Conservation (phyloP, 2,329 filamentous ascomycete species). For the Teratosphaeria viscida region DNA sequence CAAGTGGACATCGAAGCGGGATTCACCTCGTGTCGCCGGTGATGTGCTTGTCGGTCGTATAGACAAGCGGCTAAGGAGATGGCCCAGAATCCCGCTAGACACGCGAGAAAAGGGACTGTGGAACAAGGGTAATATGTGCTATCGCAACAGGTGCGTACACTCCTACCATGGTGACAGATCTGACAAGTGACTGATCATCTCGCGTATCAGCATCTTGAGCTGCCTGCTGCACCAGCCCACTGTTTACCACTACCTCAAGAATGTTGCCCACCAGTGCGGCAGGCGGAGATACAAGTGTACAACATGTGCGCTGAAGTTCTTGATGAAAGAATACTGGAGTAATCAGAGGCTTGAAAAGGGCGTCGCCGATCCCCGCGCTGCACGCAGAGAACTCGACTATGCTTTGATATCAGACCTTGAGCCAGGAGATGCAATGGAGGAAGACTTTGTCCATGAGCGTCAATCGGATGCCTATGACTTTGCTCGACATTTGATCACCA, state of each 20-base stretch:
- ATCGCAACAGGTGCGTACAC: neutral
- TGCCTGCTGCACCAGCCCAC: constrained; percentile 36
- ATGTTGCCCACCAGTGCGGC: neutral
- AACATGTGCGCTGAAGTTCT: neutral
- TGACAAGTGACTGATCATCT: neutral
- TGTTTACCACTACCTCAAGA: neutral
- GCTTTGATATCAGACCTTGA: neutral
- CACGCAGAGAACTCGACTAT: neutral
- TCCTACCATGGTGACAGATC: neutral
- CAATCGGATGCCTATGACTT: neutral
- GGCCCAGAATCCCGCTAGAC: neutral
- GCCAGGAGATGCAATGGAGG: neutral
- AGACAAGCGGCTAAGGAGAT: neutral
- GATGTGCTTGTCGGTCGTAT: neutral
- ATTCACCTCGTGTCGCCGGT: neutral
- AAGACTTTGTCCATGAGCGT: neutral
- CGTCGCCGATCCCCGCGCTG: neutral
- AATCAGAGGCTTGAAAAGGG: neutral
- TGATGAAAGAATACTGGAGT: neutral
- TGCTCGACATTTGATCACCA: neutral
- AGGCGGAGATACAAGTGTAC: neutral
- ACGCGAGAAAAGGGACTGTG: neutral
- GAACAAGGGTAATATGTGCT: neutral
- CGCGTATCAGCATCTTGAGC: neutral
- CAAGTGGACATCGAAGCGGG: neutral